Evolutionary conservation across 1,284 basidiomycete species (phyloP).

Genomic region (Cutaneotrichosporon spelunceum): DNA sequence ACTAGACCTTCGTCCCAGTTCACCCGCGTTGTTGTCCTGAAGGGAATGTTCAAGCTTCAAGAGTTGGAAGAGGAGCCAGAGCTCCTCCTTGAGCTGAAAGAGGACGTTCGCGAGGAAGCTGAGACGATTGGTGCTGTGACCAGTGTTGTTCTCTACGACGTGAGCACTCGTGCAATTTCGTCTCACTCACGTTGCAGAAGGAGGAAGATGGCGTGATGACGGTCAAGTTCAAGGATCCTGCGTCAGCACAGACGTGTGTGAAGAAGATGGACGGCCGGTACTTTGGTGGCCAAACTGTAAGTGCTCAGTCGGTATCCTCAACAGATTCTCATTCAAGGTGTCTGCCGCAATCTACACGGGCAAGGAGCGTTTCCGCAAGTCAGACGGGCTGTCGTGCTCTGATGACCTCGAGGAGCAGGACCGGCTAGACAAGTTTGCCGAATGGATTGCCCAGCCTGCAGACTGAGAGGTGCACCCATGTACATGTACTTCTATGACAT

Average conservation of each 20-base stretch:
- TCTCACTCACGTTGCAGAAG: conserved; percentile 58
- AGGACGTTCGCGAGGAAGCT: conserved; percentile 60
- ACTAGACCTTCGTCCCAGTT: not conserved
- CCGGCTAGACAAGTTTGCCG: conserved; percentile 78
- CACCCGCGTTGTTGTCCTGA: conserved; percentile 77
- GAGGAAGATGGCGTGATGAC: conserved; percentile 95
- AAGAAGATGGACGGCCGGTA: conserved; percentile 94
- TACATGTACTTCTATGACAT: conserved; percentile 4
- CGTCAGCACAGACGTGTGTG: conserved; percentile 85
- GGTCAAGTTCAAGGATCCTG: conserved; percentile 84
- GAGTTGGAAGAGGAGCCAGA: conserved; percentile 85
- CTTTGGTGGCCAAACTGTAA: conserved; percentile 68
- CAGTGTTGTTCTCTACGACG: conserved; percentile 93
- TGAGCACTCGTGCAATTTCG: conserved; percentile 54
- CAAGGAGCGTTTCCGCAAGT: conserved; percentile 74
- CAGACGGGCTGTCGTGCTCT: conserved; percentile 52
- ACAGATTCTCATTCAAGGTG: conserved; percentile 52
- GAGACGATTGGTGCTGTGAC: conserved; percentile 89
- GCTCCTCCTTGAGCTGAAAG: conserved; percentile 60
- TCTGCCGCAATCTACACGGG: conserved; percentile 77
- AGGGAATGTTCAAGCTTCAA: conserved; percentile 87
- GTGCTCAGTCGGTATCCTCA: not conserved
- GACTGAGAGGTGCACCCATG: conserved; percentile 21
- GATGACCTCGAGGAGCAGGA: conserved; percentile 67
- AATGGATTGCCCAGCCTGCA: conserved; percentile 63